Base-by-base conservation (phyloP, 495 filamentous ascomycete species). In the Hamigera avellanea region DNA sequence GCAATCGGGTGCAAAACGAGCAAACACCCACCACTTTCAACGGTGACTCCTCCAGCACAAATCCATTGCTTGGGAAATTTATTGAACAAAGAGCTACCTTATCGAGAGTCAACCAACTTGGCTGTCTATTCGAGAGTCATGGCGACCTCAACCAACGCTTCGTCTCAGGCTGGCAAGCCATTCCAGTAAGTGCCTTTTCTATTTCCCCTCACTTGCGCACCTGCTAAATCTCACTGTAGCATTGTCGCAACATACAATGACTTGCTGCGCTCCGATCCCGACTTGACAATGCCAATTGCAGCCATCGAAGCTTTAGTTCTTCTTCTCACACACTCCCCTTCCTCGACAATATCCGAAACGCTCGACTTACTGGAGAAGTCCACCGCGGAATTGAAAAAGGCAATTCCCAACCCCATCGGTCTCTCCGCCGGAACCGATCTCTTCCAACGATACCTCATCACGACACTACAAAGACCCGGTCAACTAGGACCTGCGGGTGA, bases 381-480 rank as follows among this genome's bases (percentile, higher is more conserved):
- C 40, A 85, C 83, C 40, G 56, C 66, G 7, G 74, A 77, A 43
- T 71, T 98, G 40, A 86, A 86, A 56, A 61, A 64, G 36, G 70
- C 77, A 10, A 76, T 88, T 28, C 66, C 82, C 2, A 96, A 98
- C 59, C 82, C 88, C 10, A 85, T 96, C 43, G 63, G 88, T 17
- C 72, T 95, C 14, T 85, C 82, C 23, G 91, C 93, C 33, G 91
- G 91, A 46, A 94, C 89, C 46, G 88, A 95, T 56, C 72, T 95
- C 39, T 96, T 96, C 67, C 86, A 91, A 56, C 78, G 86, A 50
- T 98, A 89, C 60, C 75, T 98, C 32, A 81, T 93, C 39, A 75
- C 72, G 28, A 76, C 75, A 26, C 60, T 81, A 46, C 73, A 79
- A 48, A 55, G 72, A 14, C 72, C 73, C 2, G 62, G 62, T 8